These are phyloP conservation scores for Fusarium coffeatum DNA, from an alignment of 2,329 filamentous ascomycete genomes.

Conservation along the genomic window DNA sequence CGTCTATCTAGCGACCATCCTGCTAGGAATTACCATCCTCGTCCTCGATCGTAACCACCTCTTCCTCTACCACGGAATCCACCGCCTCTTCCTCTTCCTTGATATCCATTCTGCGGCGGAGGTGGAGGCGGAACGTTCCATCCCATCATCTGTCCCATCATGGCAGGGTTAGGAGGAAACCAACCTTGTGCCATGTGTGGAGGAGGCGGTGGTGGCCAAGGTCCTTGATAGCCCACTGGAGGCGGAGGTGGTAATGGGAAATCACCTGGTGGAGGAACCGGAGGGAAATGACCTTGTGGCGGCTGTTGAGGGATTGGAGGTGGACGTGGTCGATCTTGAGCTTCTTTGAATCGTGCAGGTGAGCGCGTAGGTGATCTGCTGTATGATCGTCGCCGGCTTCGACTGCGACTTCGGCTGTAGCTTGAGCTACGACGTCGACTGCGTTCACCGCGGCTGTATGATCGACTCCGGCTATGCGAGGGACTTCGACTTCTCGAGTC, in stretches of 20 bases:
- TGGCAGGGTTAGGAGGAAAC: constrained; percentile 45
- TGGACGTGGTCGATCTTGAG: constrained; percentile 23
- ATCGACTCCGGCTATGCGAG: constrained; percentile 46
- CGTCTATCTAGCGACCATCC: neutral
- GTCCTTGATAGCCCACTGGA: constrained; percentile 54
- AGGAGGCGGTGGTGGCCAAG: constrained; percentile 57
- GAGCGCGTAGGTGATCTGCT: constrained; percentile 46
- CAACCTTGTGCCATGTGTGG: constrained; percentile 44
- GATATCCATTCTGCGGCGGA: constrained; percentile 41
- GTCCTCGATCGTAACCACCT: constrained; percentile 50
- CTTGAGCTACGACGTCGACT: constrained; percentile 41
- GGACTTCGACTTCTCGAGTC: constrained; percentile 40
- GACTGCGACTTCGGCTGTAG: constrained; percentile 52
- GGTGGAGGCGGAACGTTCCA: constrained; percentile 44
- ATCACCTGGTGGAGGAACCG: constrained; percentile 33
- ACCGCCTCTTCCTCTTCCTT: constrained; percentile 39
- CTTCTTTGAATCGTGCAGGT: constrained; percentile 20
- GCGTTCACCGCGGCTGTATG: constrained; percentile 44
- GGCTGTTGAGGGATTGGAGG: constrained; percentile 45
- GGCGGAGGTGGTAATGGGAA: constrained; percentile 26
- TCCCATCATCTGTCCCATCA: constrained; percentile 46
- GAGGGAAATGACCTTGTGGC: constrained; percentile 37
- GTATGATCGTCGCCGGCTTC: constrained; percentile 37
- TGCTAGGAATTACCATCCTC: constrained; percentile 36
- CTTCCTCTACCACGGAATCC: constrained; percentile 48